phyloP scores from a whole-genome alignment of 495 filamentous ascomycete species.

The Aspergillus nidulans region DNA sequence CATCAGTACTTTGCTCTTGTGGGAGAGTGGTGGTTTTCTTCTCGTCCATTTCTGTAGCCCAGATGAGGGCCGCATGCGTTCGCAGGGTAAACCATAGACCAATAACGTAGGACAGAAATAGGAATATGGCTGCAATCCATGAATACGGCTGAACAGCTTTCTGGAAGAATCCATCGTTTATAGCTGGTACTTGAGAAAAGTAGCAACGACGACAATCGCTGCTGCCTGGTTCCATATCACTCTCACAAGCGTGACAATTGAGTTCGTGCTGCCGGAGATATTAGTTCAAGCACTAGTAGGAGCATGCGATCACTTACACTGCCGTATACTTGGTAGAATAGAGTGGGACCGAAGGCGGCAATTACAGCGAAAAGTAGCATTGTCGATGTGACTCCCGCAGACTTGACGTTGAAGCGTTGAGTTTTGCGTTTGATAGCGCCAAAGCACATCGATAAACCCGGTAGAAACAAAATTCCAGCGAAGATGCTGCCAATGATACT shows the following conservation, averaged over 20 bases:
- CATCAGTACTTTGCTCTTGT: slow-evolving; percentile 38
- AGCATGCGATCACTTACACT: slow-evolving; percentile 54
- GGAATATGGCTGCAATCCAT: slow-evolving; percentile 74
- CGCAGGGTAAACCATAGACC: slow-evolving; percentile 94
- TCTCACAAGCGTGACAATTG: slow-evolving; percentile 74
- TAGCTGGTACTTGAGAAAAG: slow-evolving; percentile 83
- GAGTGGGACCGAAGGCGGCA: slow-evolving; percentile 91
- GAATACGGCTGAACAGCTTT: slow-evolving; percentile 91
- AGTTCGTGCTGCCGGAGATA: slow-evolving; percentile 68
- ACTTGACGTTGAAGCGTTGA: slow-evolving; percentile 96
- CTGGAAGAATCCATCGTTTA: slow-evolving; percentile 80
- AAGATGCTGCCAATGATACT: slow-evolving; percentile 98
- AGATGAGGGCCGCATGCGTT: slow-evolving; percentile 95
- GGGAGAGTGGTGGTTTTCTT: slow-evolving; percentile 57
- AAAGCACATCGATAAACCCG: slow-evolving; percentile 98
- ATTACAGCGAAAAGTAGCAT: slow-evolving; percentile 98
- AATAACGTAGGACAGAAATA: slow-evolving; percentile 92
- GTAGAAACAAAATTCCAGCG: slow-evolving; percentile 91
- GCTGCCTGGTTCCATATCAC: slow-evolving; percentile 38
- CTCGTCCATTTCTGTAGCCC: slow-evolving; percentile 83
- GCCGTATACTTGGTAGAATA: slow-evolving; percentile 99
- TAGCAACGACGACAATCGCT: slow-evolving; percentile 87
- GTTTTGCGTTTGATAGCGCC: slow-evolving; percentile 97
- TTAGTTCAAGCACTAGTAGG: slow-evolving; percentile 21
- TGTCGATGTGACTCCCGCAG: slow-evolving; percentile 94